Evolutionary conservation across 2,329 filamentous ascomycete species (phyloP).

Genomic region (Exophiala alcalophila): DNA sequence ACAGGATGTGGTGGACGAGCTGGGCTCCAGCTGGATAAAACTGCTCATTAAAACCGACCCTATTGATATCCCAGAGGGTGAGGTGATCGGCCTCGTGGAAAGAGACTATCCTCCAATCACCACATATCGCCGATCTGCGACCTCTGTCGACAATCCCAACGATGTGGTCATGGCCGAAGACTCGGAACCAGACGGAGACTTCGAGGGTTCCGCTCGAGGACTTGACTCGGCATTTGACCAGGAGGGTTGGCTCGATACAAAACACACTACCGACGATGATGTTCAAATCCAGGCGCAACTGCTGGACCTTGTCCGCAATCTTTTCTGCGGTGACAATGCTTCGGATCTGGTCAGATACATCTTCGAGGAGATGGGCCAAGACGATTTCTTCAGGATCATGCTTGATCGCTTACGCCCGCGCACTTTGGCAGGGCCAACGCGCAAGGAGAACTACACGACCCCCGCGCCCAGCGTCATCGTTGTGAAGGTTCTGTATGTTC

Average conservation of each 20-base stretch:
- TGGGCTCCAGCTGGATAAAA: slow-evolving; percentile 77
- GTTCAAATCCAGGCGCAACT: slow-evolving; percentile 86
- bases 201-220: not conserved
- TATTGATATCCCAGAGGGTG: slow-evolving; percentile 27
- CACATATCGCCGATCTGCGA: not conserved
- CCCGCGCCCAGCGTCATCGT: slow-evolving; percentile 61
- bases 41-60: slow-evolving; percentile 66
- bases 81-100: slow-evolving; percentile 30
- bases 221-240: slow-evolving; percentile 50
- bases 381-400: slow-evolving; percentile 76
- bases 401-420: slow-evolving; percentile 70
- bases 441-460: slow-evolving; percentile 33
- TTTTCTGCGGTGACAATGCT: slow-evolving; percentile 66
- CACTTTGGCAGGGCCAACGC: slow-evolving; percentile 29
- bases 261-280: slow-evolving; percentile 71
- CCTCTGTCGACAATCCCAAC: slow-evolving; percentile 4
- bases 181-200: slow-evolving; percentile 23
- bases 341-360: slow-evolving; percentile 79
- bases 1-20: slow-evolving; percentile 70
- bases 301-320: slow-evolving; percentile 83
- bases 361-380: slow-evolving; percentile 70
- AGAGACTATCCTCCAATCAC: slow-evolving; percentile 27
- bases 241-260: slow-evolving; percentile 62
- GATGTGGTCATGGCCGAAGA: slow-evolving; percentile 34
- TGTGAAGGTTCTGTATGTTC: slow-evolving; percentile 71